Percentiles rank a stretch among this genome's conserved stretches.
Evolutionary conservation across 768 basidiomycete species (phyloP).

Genomic region (Pleurotus pulmonarius): DNA sequence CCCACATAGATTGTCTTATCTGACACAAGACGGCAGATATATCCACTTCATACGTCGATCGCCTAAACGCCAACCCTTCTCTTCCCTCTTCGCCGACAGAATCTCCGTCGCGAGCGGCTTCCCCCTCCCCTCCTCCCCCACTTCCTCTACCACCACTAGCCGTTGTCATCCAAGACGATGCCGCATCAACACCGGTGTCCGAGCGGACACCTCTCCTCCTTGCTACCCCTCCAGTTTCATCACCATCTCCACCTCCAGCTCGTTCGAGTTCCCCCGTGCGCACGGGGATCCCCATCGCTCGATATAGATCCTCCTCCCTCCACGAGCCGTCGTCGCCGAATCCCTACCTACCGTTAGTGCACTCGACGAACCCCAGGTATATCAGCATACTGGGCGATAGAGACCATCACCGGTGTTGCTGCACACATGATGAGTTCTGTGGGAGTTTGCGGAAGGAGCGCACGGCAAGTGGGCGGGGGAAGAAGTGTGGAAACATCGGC

Average conservation of each 20-base stretch:
- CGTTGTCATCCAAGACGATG: not conserved
- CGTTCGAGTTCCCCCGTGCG: not conserved
- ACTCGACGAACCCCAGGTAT: conserved; percentile 3
- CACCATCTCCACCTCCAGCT: not conserved
- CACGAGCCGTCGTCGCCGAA: not conserved
- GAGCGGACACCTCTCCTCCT: not conserved
- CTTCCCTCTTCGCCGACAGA: conserved; percentile 35
- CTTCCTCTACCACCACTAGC: not conserved
- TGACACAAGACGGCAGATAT: conserved; percentile 41
- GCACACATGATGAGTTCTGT: conserved; percentile 4
- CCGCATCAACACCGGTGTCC: not conserved
- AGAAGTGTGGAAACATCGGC: not conserved
- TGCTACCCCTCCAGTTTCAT: not conserved
- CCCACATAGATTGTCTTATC: not conserved
- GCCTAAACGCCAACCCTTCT: conserved; percentile 60
- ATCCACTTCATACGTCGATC: conserved; percentile 73
- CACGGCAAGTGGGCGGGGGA: not conserved
- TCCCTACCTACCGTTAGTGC: not conserved
- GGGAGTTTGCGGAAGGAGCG: not conserved
- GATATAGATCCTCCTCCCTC: not conserved
- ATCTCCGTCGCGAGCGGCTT: conserved; percentile 14
- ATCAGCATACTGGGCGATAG: conserved; percentile 3
- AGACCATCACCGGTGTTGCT: conserved; percentile 7
- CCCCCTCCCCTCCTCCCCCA: not conserved
- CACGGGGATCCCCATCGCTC: not conserved